These are phyloP conservation scores for Chytriomyces sp. DNA, from an alignment of 192 early-diverging fungal genomes.

Conservation along the genomic window DNA sequence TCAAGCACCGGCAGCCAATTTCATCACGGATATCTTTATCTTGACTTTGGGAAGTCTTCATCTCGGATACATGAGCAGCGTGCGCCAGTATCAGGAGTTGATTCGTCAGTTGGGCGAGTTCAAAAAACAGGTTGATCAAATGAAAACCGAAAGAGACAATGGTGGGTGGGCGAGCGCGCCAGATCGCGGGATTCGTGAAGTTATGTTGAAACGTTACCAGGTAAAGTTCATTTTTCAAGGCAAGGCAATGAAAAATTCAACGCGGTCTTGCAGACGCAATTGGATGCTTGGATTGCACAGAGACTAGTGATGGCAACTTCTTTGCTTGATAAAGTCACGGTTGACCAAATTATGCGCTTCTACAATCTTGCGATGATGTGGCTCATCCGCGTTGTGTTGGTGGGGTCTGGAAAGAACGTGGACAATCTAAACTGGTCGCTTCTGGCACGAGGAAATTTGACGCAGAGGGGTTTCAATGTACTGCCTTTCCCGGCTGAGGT, in stretches of 20 bases:
- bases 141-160: slow-evolving; percentile 59
- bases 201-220: slow-evolving; percentile 59
- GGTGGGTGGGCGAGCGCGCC: slow-evolving; percentile 36
- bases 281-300: slow-evolving; percentile 69
- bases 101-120: slow-evolving; percentile 71
- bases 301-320: slow-evolving; percentile 75
- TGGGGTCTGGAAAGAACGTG: slow-evolving; percentile 27
- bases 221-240: no score
- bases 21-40: slow-evolving; percentile 90
- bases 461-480: slow-evolving; percentile 13
- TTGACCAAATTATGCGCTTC: slow-evolving; percentile 72
- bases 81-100: slow-evolving; percentile 68
- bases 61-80: slow-evolving; percentile 74
- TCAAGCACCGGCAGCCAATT: slow-evolving; percentile 54
- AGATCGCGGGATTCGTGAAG: slow-evolving; percentile 41
- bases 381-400: slow-evolving; percentile 69
- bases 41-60: slow-evolving; percentile 77
- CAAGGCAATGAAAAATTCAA: no score
- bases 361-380: slow-evolving; percentile 91
- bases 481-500: slow-evolving; percentile 61
- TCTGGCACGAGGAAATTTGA: slow-evolving; percentile 41
- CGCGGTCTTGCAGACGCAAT: slow-evolving; percentile 55
- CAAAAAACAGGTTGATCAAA: slow-evolving; percentile 65
- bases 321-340: slow-evolving; percentile 70
- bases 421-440: slow-evolving; percentile 32